Evolutionary conservation across 768 basidiomycete genomes (phyloP), one percentile per base, ranked within the genome.

Genomic region (Melanogaster broomeanus): DNA sequence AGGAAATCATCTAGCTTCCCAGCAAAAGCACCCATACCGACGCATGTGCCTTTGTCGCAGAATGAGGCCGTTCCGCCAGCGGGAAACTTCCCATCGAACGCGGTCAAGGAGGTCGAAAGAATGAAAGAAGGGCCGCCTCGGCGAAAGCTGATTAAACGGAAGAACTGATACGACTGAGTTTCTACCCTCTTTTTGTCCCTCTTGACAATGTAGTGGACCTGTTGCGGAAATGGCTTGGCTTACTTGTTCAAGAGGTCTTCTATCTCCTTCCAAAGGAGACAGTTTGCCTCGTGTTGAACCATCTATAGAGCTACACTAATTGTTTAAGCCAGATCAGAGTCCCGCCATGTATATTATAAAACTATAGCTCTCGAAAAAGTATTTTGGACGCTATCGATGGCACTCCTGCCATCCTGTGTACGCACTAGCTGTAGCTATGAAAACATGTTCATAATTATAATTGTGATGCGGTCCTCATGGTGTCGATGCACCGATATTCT

Each of bases 121-220:
- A 53, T 43, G 37, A 65, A 61, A 49, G 62, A 67, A 54, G 59
- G 45, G 56, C 45, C 47, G 38, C 67, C 57, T 53, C 62, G 67
- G 48, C 69, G 67, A 63, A 69, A 41, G 54, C 51, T 69, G 55
- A 69, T 67, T 58, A 69, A 69, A 60, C 69, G 67, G 59, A 69
- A 61, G 56, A 45, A 45, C 51, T n/a, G 57, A 65, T 58, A 48
- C n/a, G n/a, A 45, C 46, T 61, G 47, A 67, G 48, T 55, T 59
- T 51, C 13, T 46, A 44, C n/a, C 43, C 43, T 44, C 46, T 34
- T 48, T 39, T 37, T 44, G 48, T 42, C 47, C 19, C 22, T 28
- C 19, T 52, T 50, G 51, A 53, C n/a, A n/a, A 52, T 52, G 43
- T 45, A 33, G 40, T 51, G 42, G 31, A 25, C 47, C 45, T 51